phyloP scores from a whole-genome alignment of 2,329 filamentous ascomycete genomes.

The Colletotrichum sp. region DNA sequence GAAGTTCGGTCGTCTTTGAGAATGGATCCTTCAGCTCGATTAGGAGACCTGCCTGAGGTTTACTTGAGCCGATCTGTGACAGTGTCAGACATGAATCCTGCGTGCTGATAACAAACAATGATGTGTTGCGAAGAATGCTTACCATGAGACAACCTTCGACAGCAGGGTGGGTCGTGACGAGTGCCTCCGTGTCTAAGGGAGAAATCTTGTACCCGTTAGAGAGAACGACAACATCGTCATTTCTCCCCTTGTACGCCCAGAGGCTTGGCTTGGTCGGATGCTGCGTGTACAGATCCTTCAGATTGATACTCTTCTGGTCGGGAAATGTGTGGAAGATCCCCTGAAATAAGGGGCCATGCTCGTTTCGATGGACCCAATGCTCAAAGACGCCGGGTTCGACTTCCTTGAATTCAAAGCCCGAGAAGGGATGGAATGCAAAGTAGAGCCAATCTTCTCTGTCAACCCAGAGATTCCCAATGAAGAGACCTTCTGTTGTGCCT shows the following conservation, averaged over 20 bases:
- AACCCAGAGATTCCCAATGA: neutral
- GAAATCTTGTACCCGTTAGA: neutral
- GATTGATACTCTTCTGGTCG: neutral
- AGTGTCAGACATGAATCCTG: neutral
- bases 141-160: neutral
- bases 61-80: neutral
- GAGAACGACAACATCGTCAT: neutral
- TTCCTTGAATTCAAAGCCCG: neutral
- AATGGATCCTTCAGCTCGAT: neutral
- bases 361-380: neutral
- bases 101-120: rapidly evolving
- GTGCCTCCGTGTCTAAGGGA: neutral
- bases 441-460: neutral
- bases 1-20: neutral
- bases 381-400: neutral
- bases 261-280: neutral
- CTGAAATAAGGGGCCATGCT: neutral
- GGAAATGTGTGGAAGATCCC: neutral
- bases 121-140: neutral
- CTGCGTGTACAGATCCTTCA: neutral
- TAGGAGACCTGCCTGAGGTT: neutral
- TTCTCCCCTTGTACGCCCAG: neutral
- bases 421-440: neutral
- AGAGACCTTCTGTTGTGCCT: neutral
- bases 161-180: neutral